Base-by-base conservation (phyloP, 2,329 filamentous ascomycete genomes). In the Ophiocordyceps unilateralis region DNA sequence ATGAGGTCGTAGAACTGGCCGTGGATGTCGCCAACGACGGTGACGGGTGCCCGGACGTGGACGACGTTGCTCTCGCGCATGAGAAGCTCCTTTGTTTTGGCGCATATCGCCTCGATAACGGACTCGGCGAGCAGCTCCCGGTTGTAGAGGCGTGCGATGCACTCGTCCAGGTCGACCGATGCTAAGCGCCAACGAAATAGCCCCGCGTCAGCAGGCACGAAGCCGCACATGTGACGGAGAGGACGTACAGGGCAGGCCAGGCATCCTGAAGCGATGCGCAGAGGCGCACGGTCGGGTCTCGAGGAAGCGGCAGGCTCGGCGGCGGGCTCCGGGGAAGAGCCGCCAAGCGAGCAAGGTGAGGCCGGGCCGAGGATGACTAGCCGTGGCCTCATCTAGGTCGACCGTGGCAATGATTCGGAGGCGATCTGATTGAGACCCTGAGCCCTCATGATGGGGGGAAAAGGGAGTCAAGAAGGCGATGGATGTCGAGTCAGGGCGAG, bases 1-100 rank as follows among this genome's bases (percentile, higher is more conserved):
- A 98, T 91, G 66, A 98, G 78, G 62, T 98, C 91, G 63, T 89
- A 96, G 67, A 98, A 98, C 64, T 98, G 91, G 46, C 91, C 91
- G 62, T 98, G 91, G 52, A 98, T 98, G 61, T 98, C 91, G 51
- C 91, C 91, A 34, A 98, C 91, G 10, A 98, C 91, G 15, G 91
- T 98, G 46, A 98, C 86, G 2, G 91, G 91, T 26, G 91, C 88
- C 53, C 79, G 78, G 48, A 98, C 93, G 62, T 98, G 91, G 47
- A 98, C 91, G 48, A 98, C 91, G 65, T 98, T 98, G 74, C 89
- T 96, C 76, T 98, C 91, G 59, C 93, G 89, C 91, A 98, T 98
- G 53, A 98, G 74, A 53, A 98, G 72, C 69, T 98, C 91, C 60
- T 98, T 98, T 20, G 93, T 91, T 64, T 98, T 98, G 62, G 91